These are phyloP conservation scores for Fomitopsis pinicola DNA, from an alignment of 1,284 basidiomycete species.

Conservation along the genomic window DNA sequence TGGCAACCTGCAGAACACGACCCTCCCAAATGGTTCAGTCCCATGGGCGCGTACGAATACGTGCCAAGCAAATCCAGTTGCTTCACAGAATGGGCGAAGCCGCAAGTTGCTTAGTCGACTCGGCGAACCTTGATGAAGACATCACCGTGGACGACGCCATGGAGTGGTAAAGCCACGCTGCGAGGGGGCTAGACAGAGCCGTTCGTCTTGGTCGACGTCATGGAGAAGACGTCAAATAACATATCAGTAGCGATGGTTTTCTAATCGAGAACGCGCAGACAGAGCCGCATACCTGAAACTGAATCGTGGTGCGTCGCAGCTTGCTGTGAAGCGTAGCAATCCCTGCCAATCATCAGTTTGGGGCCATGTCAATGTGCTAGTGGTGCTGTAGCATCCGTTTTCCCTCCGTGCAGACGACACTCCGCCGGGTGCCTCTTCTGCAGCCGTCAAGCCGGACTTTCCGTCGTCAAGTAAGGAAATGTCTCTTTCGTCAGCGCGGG, in stretches of 20 bases:
- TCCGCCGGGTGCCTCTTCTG: background rate
- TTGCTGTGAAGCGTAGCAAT: too few species aligned
- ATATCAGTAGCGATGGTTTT: too few species aligned
- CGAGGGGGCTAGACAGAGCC: too few species aligned
- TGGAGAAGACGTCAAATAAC: too few species aligned
- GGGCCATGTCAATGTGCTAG: too few species aligned
- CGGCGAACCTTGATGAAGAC: slow-evolving; percentile 41
- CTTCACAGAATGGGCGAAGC: background rate
- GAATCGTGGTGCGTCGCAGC: too few species aligned
- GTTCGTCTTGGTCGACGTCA: too few species aligned
- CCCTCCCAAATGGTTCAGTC: slow-evolving; percentile 48
- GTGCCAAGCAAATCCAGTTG: slow-evolving; percentile 46
- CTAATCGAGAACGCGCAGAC: too few species aligned
- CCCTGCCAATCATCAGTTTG: too few species aligned
- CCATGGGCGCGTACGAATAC: slow-evolving; percentile 54
- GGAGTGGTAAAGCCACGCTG: too few species aligned
- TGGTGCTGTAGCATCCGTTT: background rate
- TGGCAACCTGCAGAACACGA: slow-evolving; percentile 35
- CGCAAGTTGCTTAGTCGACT: slow-evolving; percentile 29
- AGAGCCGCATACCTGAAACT: too few species aligned
- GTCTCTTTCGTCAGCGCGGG: background rate
- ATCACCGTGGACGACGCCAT: too few species aligned
- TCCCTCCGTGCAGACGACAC: background rate
- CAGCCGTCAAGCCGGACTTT: background rate
- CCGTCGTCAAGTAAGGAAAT: background rate